Evolutionary conservation across 2,329 filamentous ascomycete genomes (phyloP).

Genomic region (Cordyceps farinosa): DNA sequence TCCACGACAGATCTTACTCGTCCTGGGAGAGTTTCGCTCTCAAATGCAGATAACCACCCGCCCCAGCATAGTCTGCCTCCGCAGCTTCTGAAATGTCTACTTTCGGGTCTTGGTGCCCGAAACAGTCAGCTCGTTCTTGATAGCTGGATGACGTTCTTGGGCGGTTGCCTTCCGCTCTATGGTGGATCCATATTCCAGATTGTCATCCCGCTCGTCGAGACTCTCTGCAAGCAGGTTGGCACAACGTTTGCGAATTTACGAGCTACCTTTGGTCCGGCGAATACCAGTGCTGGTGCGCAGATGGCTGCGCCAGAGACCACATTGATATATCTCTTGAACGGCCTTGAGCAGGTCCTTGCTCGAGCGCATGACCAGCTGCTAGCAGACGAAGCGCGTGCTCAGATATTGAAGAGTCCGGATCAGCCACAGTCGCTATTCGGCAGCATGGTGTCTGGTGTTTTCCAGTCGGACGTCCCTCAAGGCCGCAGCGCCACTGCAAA

Average conservation of each 20-base stretch:
- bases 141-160: slow-evolving; percentile 85
- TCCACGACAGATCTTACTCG: slow-evolving; percentile 40
- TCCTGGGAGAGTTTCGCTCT: slow-evolving; percentile 37
- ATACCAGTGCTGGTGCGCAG: slow-evolving; percentile 22
- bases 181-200: slow-evolving; percentile 83
- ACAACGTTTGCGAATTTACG: slow-evolving; percentile 69
- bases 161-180: slow-evolving; percentile 80
- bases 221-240: slow-evolving; percentile 75
- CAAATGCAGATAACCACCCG: slow-evolving; percentile 28
- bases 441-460: slow-evolving; percentile 90
- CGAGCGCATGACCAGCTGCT: slow-evolving; percentile 80
- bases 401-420: slow-evolving; percentile 72
- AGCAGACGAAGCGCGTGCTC: slow-evolving; percentile 67
- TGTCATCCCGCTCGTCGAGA: slow-evolving; percentile 85
- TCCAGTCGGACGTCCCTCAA: slow-evolving; percentile 72
- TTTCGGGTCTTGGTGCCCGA: slow-evolving; percentile 72
- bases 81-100: slow-evolving; percentile 77
- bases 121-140: slow-evolving; percentile 76
- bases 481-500: slow-evolving; percentile 85
- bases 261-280: slow-evolving; percentile 50
- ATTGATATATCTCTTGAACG: slow-evolving; percentile 83
- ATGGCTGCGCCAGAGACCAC: slow-evolving; percentile 60
- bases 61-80: slow-evolving; percentile 52
- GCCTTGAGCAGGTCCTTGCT: slow-evolving; percentile 85
- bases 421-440: slow-evolving; percentile 86